phyloP scores from a whole-genome alignment of 345 rosid species.

The Salix brachista region DNA sequence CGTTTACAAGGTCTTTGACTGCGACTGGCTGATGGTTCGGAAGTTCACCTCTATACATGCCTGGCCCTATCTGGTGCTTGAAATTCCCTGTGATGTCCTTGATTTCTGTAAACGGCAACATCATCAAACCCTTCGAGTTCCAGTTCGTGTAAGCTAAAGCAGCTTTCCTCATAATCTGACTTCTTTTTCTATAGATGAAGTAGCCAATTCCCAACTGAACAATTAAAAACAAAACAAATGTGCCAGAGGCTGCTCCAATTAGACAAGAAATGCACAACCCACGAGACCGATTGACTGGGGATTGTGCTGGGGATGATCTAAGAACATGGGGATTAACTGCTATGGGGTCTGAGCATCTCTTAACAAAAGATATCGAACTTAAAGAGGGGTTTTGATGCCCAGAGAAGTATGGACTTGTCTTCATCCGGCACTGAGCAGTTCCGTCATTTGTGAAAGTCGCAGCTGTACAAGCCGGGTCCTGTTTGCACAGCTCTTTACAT shows the following conservation, averaged over 20 bases:
- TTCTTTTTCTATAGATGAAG: constrained; percentile 46
- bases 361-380: constrained; percentile 56
- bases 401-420: constrained; percentile 47
- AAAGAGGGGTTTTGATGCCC: constrained; percentile 67
- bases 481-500: constrained; percentile 52
- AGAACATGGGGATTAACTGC: constrained; percentile 50
- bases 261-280: constrained; percentile 54
- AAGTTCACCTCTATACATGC: constrained; percentile 59
- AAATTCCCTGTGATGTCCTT: constrained; percentile 52
- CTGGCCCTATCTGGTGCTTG: constrained; percentile 49
- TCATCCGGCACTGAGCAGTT: constrained; percentile 44
- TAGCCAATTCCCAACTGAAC: constrained; percentile 52
- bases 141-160: constrained; percentile 32
- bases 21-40: constrained; percentile 46
- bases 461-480: constrained; percentile 48
- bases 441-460: constrained; percentile 60
- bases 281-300: constrained; percentile 19
- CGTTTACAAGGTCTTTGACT: constrained; percentile 50
- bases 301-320: constrained; percentile 21
- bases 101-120: constrained; percentile 59
- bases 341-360: constrained; percentile 60
- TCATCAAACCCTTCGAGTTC: constrained; percentile 52
- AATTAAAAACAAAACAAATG: constrained; percentile 38
- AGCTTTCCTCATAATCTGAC: constrained; percentile 37
- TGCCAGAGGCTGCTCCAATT: constrained; percentile 50